A percentile compares a stretch with the other conserved stretches of the same genome.
These are phyloP conservation scores for Mycena alexandri DNA, from an alignment of 768 basidiomycete species.

Conservation along the genomic window DNA sequence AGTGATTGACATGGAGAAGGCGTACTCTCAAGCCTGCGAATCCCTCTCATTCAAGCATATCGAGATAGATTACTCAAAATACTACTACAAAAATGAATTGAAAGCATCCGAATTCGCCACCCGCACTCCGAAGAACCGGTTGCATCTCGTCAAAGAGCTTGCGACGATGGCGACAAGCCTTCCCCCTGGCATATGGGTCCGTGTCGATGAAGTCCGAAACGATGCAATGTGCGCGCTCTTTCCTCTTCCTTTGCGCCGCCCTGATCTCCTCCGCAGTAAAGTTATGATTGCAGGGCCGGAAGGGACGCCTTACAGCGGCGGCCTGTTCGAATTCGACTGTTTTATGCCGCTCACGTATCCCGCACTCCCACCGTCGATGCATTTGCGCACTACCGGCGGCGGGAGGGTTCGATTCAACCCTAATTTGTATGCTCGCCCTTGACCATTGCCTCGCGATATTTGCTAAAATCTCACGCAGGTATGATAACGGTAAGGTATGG, in stretches of 20 bases:
- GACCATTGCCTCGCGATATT: not conserved
- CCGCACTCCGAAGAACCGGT: slow-evolving; percentile 59
- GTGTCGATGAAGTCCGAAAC: slow-evolving; percentile 69
- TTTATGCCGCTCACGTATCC: slow-evolving; percentile 68
- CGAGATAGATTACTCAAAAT: slow-evolving; percentile 48
- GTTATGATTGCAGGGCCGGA: slow-evolving; percentile 71
- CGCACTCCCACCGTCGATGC: slow-evolving; percentile 58
- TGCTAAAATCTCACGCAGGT: slow-evolving; percentile 10
- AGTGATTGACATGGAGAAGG: slow-evolving; percentile 52
- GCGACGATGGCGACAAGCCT: slow-evolving; percentile 67
- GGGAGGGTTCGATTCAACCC: slow-evolving; percentile 68
- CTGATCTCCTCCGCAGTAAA: slow-evolving; percentile 51
- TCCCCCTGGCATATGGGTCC: slow-evolving; percentile 69
- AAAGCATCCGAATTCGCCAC: slow-evolving; percentile 51
- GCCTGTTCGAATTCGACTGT: slow-evolving; percentile 70
- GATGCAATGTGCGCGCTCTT: slow-evolving; percentile 61
- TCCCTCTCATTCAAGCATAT: slow-evolving; percentile 61
- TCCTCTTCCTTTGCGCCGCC: slow-evolving; percentile 10
- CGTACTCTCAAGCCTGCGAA: slow-evolving; percentile 60
- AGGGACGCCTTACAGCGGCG: slow-evolving; percentile 66
- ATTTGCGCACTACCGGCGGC: slow-evolving; percentile 66
- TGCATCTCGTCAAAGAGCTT: slow-evolving; percentile 70
- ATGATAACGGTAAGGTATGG: slow-evolving; percentile 33
- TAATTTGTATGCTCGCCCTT: slow-evolving; percentile 56
- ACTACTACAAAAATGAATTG: slow-evolving; percentile 52